Conservation (phyloP, 108 stramenopile species). For the Nitzschia putrida region DNA sequence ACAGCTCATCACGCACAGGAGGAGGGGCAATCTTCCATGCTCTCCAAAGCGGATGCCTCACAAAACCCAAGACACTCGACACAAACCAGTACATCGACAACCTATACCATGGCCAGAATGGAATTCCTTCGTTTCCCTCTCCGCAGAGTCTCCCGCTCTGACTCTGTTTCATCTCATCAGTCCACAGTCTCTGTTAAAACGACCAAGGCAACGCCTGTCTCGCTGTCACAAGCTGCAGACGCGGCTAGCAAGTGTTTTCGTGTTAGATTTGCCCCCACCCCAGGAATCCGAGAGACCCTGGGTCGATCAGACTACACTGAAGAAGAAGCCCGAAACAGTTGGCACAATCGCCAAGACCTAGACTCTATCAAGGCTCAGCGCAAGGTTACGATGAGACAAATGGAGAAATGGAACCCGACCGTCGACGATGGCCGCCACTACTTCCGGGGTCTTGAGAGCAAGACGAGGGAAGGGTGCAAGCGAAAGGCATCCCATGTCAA, state of each 20-base stretch:
- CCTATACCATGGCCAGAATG: not conserved
- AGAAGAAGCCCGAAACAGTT: conserved; percentile 12
- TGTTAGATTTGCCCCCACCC: not conserved
- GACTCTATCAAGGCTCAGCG: conserved; percentile 6
- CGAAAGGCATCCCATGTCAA: conserved; percentile 3
- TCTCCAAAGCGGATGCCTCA: too few species aligned
- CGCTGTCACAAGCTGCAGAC: not conserved
- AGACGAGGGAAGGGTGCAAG: conserved; percentile 16
- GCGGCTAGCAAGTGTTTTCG: too few species aligned
- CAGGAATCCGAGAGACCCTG: not conserved
- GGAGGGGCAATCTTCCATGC: too few species aligned
- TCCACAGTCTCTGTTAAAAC: not conserved
- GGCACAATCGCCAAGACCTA: conserved; percentile 3
- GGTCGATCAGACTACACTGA: not conserved
- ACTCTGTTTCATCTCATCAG: not conserved
- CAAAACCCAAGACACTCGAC: too few species aligned
- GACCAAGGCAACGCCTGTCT: not conserved
- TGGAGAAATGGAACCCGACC: not conserved
- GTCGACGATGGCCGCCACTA: conserved; percentile 13
- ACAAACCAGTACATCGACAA: too few species aligned
- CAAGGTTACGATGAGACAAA: not conserved
- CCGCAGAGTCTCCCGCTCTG: not conserved
- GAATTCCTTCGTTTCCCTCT: not conserved
- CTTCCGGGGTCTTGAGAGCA: conserved; percentile 33
- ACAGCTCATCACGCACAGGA: too few species aligned